Evolutionary conservation across 257 asterid genomes (phyloP).

Genomic region (Solanum stenotomum): DNA sequence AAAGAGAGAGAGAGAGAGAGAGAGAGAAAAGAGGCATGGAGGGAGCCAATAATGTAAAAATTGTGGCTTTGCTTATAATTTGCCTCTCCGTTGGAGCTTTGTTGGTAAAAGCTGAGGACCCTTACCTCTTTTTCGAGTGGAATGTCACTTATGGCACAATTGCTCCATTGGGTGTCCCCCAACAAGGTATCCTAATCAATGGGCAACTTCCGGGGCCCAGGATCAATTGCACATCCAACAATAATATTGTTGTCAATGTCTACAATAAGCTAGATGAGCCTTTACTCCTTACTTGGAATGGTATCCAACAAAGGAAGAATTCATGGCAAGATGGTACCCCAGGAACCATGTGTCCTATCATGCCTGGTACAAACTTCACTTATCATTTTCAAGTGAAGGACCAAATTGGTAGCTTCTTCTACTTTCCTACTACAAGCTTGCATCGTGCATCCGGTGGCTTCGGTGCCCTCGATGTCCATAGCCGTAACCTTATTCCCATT

Average conservation of each 20-base stretch:
- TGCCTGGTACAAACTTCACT: conserved; percentile 39
- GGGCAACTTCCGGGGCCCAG: conserved; percentile 44
- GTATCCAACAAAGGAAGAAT: conserved; percentile 43
- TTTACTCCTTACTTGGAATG: conserved; percentile 28
- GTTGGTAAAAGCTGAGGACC: conserved; percentile 42
- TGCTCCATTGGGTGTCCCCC: conserved; percentile 40
- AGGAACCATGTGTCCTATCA: conserved; percentile 46
- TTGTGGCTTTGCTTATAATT: conserved; percentile 22
- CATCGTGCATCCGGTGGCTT: conserved; percentile 41
- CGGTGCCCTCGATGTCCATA: conserved; percentile 33
- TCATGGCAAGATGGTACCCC: conserved; percentile 49
- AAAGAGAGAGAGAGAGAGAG: background rate
- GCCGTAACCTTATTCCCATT: conserved; percentile 39
- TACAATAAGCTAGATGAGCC: conserved; percentile 43
- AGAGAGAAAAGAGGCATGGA: background rate
- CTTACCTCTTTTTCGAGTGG: conserved; percentile 37
- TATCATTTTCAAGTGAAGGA: conserved; percentile 46
- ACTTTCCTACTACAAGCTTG: conserved; percentile 34
- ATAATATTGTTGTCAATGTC: conserved; percentile 33
- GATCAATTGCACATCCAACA: conserved; percentile 47
- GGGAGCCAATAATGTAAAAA: background rate
- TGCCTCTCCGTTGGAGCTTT: conserved; percentile 19
- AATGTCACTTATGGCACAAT: conserved; percentile 42
- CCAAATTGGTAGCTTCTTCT: conserved; percentile 41
- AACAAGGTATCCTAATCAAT: conserved; percentile 47